Evolutionary conservation across 352 stramenopile genomes (phyloP).

Genomic region (Thraustochytrium sp.): DNA sequence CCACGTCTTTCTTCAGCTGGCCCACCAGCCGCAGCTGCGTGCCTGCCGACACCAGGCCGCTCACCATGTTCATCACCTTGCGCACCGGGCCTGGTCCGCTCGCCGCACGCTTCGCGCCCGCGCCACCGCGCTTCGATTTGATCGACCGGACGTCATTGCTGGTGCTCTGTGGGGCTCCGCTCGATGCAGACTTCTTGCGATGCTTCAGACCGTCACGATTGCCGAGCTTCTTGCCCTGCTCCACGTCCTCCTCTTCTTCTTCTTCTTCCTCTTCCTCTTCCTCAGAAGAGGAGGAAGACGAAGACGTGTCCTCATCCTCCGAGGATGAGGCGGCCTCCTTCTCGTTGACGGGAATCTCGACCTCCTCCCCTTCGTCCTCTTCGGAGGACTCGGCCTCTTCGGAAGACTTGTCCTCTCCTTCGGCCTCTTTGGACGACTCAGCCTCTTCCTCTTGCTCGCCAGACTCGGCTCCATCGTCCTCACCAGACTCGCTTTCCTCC

Average conservation of each 20-base stretch:
- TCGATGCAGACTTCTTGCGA: not conserved
- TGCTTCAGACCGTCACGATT: not conserved
- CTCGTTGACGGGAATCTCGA: not conserved
- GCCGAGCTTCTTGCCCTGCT: not conserved
- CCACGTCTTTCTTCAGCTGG: not conserved
- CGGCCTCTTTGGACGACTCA: not conserved
- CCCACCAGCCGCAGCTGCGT: not conserved
- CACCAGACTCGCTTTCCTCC: not conserved
- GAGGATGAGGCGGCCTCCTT: not conserved
- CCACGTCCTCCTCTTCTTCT: slow-evolving; percentile 3
- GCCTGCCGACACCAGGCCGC: not conserved
- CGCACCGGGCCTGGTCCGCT: not conserved
- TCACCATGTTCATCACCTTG: not conserved
- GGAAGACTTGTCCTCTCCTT: not conserved
- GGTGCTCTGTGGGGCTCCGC: not conserved
- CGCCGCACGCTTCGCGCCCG: not conserved
- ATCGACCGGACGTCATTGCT: not conserved
- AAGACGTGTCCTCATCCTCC: not conserved
- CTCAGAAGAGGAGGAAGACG: not conserved
- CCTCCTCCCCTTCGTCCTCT: not conserved
- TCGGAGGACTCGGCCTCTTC: not conserved
- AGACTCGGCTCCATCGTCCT: not conserved
- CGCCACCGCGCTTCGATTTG: not conserved
- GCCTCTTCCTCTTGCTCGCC: not conserved
- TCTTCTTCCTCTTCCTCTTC: not conserved